Base-by-base conservation (phyloP, 192 early-diverging fungal species). In the Radiomyces spectabilis region DNA sequence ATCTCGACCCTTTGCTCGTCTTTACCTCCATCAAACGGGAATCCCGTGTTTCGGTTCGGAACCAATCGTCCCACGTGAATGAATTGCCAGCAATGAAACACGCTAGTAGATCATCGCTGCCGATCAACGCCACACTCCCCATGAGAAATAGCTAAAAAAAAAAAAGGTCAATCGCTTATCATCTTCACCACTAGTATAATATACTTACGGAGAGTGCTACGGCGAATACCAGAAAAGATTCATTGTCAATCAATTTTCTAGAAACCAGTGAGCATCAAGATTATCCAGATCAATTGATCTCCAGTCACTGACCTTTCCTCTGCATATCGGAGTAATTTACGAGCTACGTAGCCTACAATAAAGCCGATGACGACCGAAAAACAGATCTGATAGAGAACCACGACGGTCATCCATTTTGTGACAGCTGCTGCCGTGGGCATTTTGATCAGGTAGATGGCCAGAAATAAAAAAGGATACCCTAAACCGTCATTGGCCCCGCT, bases 61-160 rank as follows among this genome's bases (percentile, higher is more conserved):
- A 96, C 92, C 92, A 96, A 42, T 84, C 85, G 41, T 96, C 92
- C 91, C 91, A 93, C 0, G 86, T 83, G 21, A 92, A 85, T 1
- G 82, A 70, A 62, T 87, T 83, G 6, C 88, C 88, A 0, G 85
- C 80, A 27, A 84, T 66, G 65, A 89, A 89, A 48, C 82, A 84
- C 27, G 86, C 79, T 25, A 92, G 61, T 5, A 92, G 74, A 39
- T 84, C 80, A 55, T 89, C 84, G 25, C 79, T 79, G 31, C 80
- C 84, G 16, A 91, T 67, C 4, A 89, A 64, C 13, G 80, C 79
- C 40, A 84, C 85, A 24, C 77, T 52, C 5, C 89, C 89, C 21
- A 85, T 70, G 4, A 89, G 65, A 10, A 84, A 60, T 26, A 87
- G 47, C 29, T 72, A 31, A 15, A 37, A 26, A 18, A 33, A 41